These are phyloP conservation scores for Rhizoctonia solani DNA, from an alignment of 1,284 basidiomycete genomes.

Conservation along the genomic window DNA sequence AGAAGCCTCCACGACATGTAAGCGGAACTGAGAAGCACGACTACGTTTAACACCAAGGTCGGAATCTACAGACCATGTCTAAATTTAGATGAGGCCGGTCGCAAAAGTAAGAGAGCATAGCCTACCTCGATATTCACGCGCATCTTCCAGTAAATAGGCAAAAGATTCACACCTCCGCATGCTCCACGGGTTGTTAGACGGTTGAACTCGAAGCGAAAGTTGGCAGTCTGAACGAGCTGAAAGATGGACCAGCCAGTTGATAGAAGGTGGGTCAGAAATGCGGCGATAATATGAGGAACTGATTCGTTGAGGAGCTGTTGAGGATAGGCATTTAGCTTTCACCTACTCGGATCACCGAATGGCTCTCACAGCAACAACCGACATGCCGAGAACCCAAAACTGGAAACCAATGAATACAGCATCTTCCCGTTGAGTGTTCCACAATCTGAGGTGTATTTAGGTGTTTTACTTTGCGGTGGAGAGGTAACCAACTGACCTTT, in stretches of 20 bases:
- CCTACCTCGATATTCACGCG: slow-evolving; percentile 38
- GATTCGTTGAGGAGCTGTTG: slow-evolving; percentile 69
- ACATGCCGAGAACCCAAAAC: slow-evolving; percentile 79
- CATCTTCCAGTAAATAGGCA: slow-evolving; percentile 51
- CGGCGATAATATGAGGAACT: slow-evolving; percentile 73
- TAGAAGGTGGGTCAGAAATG: slow-evolving; percentile 69
- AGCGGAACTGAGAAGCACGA: slow-evolving; percentile 61
- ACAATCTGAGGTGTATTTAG: slow-evolving; percentile 51
- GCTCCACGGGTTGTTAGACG: slow-evolving; percentile 64
- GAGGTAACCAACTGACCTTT: slow-evolving; percentile 30
- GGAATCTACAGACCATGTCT: slow-evolving; percentile 63
- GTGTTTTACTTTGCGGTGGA: not conserved
- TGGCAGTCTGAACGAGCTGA: slow-evolving; percentile 62
- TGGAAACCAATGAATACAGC: slow-evolving; percentile 76
- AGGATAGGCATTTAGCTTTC: not conserved
- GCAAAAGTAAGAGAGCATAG: too few species aligned
- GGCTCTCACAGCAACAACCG: slow-evolving; percentile 60
- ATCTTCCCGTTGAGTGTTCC: slow-evolving; percentile 75
- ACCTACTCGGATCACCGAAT: not conserved
- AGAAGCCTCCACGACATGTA: slow-evolving; percentile 73
- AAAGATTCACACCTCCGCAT: slow-evolving; percentile 55
- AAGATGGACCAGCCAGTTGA: slow-evolving; percentile 71
- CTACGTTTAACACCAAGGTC: slow-evolving; percentile 64
- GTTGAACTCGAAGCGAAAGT: slow-evolving; percentile 61
- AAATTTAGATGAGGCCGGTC: too few species aligned